Evolutionary conservation across 1,284 basidiomycete species (phyloP).

Genomic region (Tilletia horrida): DNA sequence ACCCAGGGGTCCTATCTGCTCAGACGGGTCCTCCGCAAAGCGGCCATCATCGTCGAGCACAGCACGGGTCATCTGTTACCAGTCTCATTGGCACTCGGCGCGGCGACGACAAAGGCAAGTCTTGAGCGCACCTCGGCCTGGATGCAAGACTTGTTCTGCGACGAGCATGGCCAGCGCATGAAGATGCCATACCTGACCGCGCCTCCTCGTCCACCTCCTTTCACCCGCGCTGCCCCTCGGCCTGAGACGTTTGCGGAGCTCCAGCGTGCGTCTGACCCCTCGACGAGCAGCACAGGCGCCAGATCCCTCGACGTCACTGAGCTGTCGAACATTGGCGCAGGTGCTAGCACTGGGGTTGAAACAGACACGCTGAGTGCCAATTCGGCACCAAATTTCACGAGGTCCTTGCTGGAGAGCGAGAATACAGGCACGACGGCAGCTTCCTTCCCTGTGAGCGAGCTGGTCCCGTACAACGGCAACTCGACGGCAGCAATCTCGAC

Average conservation of each 20-base stretch:
- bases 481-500: too few species aligned
- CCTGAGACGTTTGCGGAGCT: conserved; percentile 2
- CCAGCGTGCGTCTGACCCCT: background rate
- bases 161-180: conserved; percentile 3
- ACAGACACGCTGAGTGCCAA: too few species aligned
- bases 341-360: too few species aligned
- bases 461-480: too few species aligned
- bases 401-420: too few species aligned
- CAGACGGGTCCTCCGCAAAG: conserved; percentile 7
- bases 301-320: too few species aligned
- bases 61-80: background rate
- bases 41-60: conserved; percentile 12
- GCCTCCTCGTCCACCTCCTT: conserved; percentile 5
- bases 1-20: background rate
- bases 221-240: background rate
- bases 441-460: too few species aligned
- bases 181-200: conserved; percentile 4
- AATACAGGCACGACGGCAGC: too few species aligned
- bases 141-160: conserved; percentile 12
- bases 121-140: background rate
- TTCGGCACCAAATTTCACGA: too few species aligned
- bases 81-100: too few species aligned
- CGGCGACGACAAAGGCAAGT: too few species aligned
- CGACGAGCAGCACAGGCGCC: background rate
- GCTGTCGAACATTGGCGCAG: too few species aligned